phyloP scores from a whole-genome alignment of 306 rosid species.

The Citrullus mucosospermus region DNA sequence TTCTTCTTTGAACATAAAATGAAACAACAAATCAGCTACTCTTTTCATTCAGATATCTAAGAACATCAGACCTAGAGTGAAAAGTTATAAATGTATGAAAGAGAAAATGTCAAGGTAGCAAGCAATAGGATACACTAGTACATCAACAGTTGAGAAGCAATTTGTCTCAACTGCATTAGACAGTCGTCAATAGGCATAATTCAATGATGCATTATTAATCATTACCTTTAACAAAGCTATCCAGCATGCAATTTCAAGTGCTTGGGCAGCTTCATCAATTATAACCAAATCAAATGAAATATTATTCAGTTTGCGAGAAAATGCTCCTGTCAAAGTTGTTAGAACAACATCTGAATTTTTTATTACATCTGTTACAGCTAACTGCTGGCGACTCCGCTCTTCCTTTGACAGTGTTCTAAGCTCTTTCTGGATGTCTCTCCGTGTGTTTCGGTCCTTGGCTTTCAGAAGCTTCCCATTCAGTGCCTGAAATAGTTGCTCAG shows the following conservation, averaged over 20 bases:
- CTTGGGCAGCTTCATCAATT: conserved; percentile 98
- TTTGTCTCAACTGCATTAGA: neutral
- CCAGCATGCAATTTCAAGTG: conserved; percentile 98
- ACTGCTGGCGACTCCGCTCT: conserved; percentile 94
- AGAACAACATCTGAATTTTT: conserved; percentile 79
- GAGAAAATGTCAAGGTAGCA: neutral
- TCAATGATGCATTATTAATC: neutral
- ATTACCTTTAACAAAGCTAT: conserved; percentile 82
- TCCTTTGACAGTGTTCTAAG: conserved; percentile 83
- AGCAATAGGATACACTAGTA: neutral
- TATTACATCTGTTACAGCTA: conserved; percentile 85
- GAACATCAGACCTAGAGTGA: neutral
- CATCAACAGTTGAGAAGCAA: neutral
- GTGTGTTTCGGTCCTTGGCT: conserved; percentile 69
- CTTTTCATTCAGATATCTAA: neutral
- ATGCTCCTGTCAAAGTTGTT: conserved; percentile 85
- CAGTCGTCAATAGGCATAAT: neutral
- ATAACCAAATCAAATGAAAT: conserved; percentile 90
- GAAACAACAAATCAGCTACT: neutral
- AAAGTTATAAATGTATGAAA: neutral
- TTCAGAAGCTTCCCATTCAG: conserved; percentile 87
- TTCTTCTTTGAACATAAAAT: neutral
- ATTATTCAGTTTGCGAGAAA: conserved; percentile 53
- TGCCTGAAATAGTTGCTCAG: conserved; percentile 37
- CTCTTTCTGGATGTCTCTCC: conserved; percentile 89